These are phyloP conservation scores for Apophysomyces elegans DNA, from an alignment of 371 early-diverging fungal species.

Conservation along the genomic window DNA sequence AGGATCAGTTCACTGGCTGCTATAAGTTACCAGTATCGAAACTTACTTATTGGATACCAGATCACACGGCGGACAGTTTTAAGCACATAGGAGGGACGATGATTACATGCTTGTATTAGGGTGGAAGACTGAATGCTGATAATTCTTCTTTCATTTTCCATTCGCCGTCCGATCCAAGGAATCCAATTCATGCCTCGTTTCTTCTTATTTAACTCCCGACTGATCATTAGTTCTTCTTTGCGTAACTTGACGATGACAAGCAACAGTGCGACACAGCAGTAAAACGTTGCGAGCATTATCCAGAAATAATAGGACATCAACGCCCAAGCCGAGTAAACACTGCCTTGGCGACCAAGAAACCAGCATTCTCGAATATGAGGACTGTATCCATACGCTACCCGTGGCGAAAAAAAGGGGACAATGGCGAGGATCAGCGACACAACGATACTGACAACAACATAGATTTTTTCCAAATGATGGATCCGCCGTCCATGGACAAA, in stretches of 20 bases:
- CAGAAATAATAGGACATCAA: constrained; percentile 20
- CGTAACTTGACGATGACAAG: constrained; percentile 19
- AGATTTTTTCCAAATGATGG: constrained; percentile 12
- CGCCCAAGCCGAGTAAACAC: constrained; percentile 10
- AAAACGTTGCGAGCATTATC: constrained; percentile 14
- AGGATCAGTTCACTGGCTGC: not conserved
- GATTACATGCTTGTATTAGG: not conserved
- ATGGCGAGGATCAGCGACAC: constrained; percentile 13
- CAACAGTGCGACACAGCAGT: constrained; percentile 14
- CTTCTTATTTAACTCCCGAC: constrained; percentile 6
- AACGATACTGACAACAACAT: constrained; percentile 1
- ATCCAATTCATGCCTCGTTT: not conserved
- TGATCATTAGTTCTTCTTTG: constrained; percentile 15
- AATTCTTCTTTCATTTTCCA: not conserved
- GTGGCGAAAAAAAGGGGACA: constrained; percentile 11
- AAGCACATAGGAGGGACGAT: constrained; percentile 15
- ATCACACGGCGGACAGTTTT: constrained; percentile 15
- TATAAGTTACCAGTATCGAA: not conserved
- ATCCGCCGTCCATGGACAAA: constrained; percentile 14
- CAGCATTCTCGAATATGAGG: constrained; percentile 11
- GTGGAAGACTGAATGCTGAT: not conserved
- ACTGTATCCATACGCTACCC: constrained; percentile 14
- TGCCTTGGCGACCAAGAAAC: not conserved
- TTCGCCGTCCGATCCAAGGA: not conserved
- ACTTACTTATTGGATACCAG: constrained; percentile 22